Conservation (phyloP, 306 rosid genomes). For the Quercus mongolica region DNA sequence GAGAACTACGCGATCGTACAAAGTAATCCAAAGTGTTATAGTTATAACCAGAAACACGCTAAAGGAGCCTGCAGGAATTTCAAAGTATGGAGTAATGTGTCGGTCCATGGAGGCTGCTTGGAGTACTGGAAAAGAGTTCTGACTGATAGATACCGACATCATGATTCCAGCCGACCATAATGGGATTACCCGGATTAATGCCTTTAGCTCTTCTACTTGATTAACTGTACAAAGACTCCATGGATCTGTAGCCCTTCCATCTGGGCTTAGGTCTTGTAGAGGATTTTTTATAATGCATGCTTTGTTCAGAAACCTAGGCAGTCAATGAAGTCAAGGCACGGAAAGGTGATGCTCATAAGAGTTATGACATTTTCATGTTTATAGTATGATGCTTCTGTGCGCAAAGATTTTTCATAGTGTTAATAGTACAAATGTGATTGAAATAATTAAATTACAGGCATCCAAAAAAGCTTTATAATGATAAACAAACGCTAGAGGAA, state of each 20-base stretch:
- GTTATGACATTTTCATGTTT: neutral
- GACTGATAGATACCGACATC: neutral
- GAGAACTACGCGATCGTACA: constrained; percentile 16
- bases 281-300: constrained; percentile 44
- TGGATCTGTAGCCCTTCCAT: constrained; percentile 36
- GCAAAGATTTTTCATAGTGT: neutral
- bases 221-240: constrained; percentile 52
- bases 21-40: constrained; percentile 1
- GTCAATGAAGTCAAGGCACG: neutral
- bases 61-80: constrained; percentile 28
- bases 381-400: neutral
- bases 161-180: constrained; percentile 30
- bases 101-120: constrained; percentile 33
- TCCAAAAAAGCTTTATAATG: neutral
- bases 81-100: constrained; percentile 8
- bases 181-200: constrained; percentile 19
- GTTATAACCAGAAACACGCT: neutral
- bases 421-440: neutral
- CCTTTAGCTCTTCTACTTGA: constrained; percentile 36
- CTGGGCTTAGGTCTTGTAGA: constrained; percentile 14
- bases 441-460: neutral
- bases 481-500: too few species aligned
- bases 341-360: neutral
- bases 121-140: constrained; percentile 13
- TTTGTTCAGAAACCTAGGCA: constrained; percentile 42